These are phyloP conservation scores for Aleurites moluccanus DNA, from an alignment of 441 rosid genomes.

Conservation along the genomic window DNA sequence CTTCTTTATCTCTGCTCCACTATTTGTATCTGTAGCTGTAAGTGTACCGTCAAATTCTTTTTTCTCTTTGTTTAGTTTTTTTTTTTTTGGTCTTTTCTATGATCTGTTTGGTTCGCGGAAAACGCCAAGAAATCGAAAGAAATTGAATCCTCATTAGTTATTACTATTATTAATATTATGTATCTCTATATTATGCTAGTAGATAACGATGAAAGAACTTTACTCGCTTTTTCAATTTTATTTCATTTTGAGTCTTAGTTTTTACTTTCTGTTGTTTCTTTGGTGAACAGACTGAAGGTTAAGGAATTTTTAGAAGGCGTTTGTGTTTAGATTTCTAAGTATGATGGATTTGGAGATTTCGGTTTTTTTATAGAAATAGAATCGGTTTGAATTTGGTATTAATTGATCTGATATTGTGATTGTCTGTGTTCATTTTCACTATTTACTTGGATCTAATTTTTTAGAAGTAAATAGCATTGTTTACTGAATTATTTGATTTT, in stretches of 20 bases:
- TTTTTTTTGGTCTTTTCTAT: neutral
- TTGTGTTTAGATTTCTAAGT: neutral
- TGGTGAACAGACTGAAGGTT: neutral
- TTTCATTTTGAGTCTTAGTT: neutral
- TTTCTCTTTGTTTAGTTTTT: neutral
- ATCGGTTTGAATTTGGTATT: neutral
- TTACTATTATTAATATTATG: too few relatives aligned
- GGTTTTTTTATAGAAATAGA: neutral
- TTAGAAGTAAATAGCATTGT: neutral
- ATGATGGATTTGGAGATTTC: neutral
- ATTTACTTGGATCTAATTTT: neutral
- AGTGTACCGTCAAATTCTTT: neutral
- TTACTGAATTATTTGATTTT: neutral
- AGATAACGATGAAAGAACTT: neutral
- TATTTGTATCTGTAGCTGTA: neutral
- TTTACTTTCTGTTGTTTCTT: neutral
- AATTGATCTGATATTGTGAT: neutral
- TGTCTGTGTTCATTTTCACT: neutral
- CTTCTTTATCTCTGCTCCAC: neutral
- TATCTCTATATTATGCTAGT: neutral
- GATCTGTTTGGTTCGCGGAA: conserved; percentile 23
- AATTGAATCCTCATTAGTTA: neutral
- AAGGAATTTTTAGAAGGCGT: neutral
- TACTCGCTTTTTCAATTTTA: neutral
- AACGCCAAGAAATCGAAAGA: conserved; percentile 8